These are phyloP conservation scores for Ilyonectria destructans DNA, from an alignment of 2,329 filamentous ascomycete genomes.

Conservation along the genomic window DNA sequence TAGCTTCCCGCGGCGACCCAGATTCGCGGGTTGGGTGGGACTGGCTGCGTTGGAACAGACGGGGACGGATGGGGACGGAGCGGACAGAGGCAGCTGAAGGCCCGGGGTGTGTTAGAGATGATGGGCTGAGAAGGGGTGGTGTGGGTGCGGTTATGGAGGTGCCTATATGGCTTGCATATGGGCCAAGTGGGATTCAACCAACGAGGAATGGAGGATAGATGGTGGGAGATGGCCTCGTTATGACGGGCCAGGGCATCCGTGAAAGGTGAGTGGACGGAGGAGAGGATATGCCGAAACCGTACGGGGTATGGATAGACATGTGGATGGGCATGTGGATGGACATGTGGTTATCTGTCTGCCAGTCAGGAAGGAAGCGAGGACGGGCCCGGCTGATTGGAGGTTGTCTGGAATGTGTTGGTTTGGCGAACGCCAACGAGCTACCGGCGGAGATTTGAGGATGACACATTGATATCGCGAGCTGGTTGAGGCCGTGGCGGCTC, in stretches of 20 bases:
- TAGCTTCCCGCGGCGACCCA: constrained; percentile 22
- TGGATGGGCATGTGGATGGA: constrained; percentile 13
- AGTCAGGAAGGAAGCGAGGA: constrained; percentile 3
- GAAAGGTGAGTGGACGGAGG: constrained; percentile 14
- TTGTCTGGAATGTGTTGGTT: neutral
- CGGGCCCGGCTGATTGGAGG: neutral
- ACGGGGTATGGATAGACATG: constrained; percentile 3
- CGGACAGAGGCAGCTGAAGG: constrained; percentile 28
- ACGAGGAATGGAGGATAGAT: constrained; percentile 1
- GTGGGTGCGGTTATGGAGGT: constrained; percentile 8
- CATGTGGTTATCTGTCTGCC: constrained; percentile 18
- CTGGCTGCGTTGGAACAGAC: constrained; percentile 5
- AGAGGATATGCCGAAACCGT: neutral
- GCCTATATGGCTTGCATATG: constrained; percentile 29
- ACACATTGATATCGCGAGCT: neutral
- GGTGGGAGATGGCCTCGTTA: constrained; percentile 8
- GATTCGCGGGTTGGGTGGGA: constrained; percentile 26
- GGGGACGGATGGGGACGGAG: constrained; percentile 3
- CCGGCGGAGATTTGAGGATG: neutral
- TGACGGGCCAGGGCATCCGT: constrained; percentile 3
- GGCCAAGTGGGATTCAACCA: neutral
- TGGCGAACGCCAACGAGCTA: neutral
- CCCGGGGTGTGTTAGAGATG: constrained; percentile 17
- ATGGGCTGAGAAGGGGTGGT: constrained; percentile 26
- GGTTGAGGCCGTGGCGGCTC: neutral